phyloP scores from a whole-genome alignment of 345 rosid species.

The Boechera stricta region DNA sequence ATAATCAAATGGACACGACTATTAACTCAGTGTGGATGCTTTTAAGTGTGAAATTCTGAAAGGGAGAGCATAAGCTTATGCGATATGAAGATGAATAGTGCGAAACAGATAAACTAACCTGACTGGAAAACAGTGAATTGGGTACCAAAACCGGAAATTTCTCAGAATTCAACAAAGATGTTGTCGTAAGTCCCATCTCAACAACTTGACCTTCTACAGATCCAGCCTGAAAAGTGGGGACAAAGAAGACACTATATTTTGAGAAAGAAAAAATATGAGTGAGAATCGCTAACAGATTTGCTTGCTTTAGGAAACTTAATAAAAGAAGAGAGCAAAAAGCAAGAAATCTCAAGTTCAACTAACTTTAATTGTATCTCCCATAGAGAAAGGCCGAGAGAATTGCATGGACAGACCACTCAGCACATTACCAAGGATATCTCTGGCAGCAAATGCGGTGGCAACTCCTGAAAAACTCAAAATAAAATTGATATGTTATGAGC shows the following conservation, averaged over 20 bases:
- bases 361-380: slow-evolving; percentile 97
- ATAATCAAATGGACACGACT: not conserved
- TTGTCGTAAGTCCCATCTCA: slow-evolving; percentile 89
- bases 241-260: not conserved
- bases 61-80: not conserved
- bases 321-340: not conserved
- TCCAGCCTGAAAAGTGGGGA: slow-evolving; percentile 68
- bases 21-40: not conserved
- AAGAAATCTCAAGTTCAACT: slow-evolving; percentile 31
- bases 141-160: slow-evolving; percentile 88
- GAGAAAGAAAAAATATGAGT: not conserved
- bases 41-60: not conserved
- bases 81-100: slow-evolving; percentile 4
- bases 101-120: slow-evolving; percentile 52
- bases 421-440: slow-evolving; percentile 89
- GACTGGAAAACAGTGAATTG: slow-evolving; percentile 93
- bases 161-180: slow-evolving; percentile 77
- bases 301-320: not conserved
- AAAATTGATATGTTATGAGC: slow-evolving; percentile 4
- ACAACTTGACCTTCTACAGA: slow-evolving; percentile 91
- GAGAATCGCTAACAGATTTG: not conserved
- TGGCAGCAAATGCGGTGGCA: slow-evolving; percentile 97
- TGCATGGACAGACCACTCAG: slow-evolving; percentile 91
- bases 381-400: slow-evolving; percentile 83
- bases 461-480: slow-evolving; percentile 60